A percentile compares a stretch with the other conserved stretches of the same genome.
Evolutionary conservation across 2,329 filamentous ascomycete genomes (phyloP).

Genomic region (Acephala macrosclerotiorum): DNA sequence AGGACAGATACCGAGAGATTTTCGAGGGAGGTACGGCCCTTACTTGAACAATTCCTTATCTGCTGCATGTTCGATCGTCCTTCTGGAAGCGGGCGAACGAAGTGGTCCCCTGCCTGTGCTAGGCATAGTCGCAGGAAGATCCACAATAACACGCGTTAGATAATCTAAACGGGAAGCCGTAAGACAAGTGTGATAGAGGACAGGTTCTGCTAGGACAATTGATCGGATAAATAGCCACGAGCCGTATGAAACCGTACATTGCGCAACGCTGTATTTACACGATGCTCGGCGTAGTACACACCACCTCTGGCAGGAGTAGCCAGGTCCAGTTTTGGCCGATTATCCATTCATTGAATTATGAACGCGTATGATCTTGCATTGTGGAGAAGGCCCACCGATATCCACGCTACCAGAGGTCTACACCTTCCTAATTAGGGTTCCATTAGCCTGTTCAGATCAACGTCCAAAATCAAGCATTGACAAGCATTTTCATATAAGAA

Average conservation of each 20-base stretch:
- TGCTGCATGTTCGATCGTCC: not conserved
- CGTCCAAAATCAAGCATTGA: not conserved
- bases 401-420: not conserved
- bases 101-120: not conserved
- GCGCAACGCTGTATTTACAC: not conserved
- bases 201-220: not conserved
- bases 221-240: not conserved
- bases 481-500: not conserved
- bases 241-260: not conserved
- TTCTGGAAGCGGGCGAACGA: not conserved
- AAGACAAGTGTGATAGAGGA: not conserved
- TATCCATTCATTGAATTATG: not conserved
- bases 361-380: not conserved
- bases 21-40: not conserved
- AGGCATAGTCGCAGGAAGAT: not conserved
- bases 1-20: not conserved
- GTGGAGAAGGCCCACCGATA: not conserved
- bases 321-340: not conserved
- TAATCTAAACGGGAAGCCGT: not conserved
- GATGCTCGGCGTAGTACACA: not conserved
- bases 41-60: not conserved
- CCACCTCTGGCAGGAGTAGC: not conserved
- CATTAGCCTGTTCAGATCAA: not conserved
- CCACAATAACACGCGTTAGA: not conserved
- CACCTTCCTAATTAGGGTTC: not conserved